phyloP scores from a whole-genome alignment of 345 rosid species.

The Tarenaya hassleriana region DNA sequence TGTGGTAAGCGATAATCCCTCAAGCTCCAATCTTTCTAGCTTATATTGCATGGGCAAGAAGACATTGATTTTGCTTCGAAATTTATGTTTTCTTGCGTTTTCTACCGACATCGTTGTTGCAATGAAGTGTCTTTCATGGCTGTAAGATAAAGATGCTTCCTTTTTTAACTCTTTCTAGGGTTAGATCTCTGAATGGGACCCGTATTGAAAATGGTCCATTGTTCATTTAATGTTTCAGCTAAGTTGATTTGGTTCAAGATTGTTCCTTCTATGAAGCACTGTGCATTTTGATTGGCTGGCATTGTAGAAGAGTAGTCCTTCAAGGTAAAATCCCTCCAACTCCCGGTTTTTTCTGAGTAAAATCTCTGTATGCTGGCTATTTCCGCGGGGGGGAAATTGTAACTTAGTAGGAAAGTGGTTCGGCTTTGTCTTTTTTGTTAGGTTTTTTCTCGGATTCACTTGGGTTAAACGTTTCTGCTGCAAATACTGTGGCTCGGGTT shows the following conservation, averaged over 20 bases:
- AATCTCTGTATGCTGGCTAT: neutral
- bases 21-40: neutral
- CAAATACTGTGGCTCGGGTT: constrained; percentile 15
- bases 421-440: constrained; percentile 11
- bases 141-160: constrained; percentile 31
- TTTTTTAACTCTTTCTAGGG: constrained; percentile 15
- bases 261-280: constrained; percentile 23
- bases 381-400: neutral
- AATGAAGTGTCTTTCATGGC: constrained; percentile 28
- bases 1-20: constrained; percentile 15
- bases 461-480: constrained; percentile 20
- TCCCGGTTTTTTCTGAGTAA: neutral
- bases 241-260: constrained; percentile 28
- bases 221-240: constrained; percentile 34
- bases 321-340: constrained; percentile 11
- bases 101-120: constrained; percentile 39
- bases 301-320: constrained; percentile 22
- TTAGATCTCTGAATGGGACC: constrained; percentile 39
- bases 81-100: constrained; percentile 26
- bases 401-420: neutral
- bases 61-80: constrained; percentile 29
- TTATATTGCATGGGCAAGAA: constrained; percentile 18
- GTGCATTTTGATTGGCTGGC: constrained; percentile 21
- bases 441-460: constrained; percentile 23
- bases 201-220: constrained; percentile 29